Percentiles rank a stretch among this genome's conserved stretches.
Conservation (phyloP, 306 rosid species). For the Citrullus colocynthis region DNA sequence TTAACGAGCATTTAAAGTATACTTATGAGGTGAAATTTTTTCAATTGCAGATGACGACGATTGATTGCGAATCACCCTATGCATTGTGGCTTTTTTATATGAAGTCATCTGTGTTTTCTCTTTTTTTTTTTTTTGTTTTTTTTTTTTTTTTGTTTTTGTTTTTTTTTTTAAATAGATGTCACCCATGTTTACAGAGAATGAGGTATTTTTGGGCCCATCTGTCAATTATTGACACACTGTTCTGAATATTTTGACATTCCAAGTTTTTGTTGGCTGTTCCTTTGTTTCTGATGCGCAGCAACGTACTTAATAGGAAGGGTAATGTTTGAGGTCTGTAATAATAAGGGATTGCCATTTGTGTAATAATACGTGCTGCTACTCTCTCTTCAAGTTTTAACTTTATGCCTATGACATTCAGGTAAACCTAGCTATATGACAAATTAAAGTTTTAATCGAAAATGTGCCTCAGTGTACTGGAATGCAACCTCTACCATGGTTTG, state of each 20-base stretch:
- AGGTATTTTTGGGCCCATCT: not conserved
- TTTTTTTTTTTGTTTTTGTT: not conserved
- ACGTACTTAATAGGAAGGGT: not conserved
- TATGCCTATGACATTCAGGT: not conserved
- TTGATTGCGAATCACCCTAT: not conserved
- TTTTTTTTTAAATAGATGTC: not conserved
- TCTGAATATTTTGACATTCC: not conserved
- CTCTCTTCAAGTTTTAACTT: not conserved
- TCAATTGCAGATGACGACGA: conserved; percentile 8
- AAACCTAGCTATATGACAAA: not conserved
- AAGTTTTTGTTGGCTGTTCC: not conserved
- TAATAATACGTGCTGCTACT: not conserved
- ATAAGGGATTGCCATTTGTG: not conserved
- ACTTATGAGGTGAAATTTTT: not conserved
- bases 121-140: not conserved
- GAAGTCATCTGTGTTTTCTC: not conserved
- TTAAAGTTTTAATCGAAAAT: not conserved
- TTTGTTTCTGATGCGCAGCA: not conserved
- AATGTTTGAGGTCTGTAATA: not conserved
- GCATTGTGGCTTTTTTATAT: not conserved
- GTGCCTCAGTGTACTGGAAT: not conserved
- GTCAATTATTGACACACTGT: not conserved
- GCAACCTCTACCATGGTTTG: not conserved
- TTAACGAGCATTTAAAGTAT: not conserved
- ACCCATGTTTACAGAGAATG: not conserved